Evolutionary conservation across 1,284 basidiomycete genomes (phyloP).

Genomic region (Microbotryum intermedium): DNA sequence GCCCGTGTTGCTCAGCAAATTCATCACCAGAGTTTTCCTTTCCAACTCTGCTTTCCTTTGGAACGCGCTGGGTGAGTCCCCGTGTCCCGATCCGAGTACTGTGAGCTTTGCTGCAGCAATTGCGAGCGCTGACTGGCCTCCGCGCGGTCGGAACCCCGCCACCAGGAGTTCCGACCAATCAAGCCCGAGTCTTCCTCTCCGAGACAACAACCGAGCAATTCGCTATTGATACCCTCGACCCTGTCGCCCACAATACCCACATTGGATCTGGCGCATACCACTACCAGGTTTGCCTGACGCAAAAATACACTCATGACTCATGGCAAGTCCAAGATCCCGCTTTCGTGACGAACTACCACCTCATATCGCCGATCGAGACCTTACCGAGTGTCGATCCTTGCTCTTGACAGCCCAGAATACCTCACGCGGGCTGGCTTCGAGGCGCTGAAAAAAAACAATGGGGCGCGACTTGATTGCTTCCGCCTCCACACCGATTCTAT

Average conservation of each 20-base stretch:
- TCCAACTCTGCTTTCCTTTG: slow-evolving; percentile 55
- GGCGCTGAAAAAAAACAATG: slow-evolving; percentile 49
- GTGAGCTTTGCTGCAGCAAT: too few relatives aligned
- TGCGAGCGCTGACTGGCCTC: background rate
- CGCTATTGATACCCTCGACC: slow-evolving; percentile 53
- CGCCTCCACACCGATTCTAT: slow-evolving; percentile 71
- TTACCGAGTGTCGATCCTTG: background rate
- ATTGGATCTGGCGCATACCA: slow-evolving; percentile 52
- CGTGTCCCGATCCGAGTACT: too few relatives aligned
- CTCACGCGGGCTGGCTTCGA: slow-evolving; percentile 60
- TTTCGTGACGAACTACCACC: too few relatives aligned
- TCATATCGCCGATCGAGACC: background rate
- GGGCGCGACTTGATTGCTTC: slow-evolving; percentile 53
- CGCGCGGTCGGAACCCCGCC: background rate
- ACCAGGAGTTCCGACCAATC: slow-evolving; percentile 55
- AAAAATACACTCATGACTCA: slow-evolving; percentile 21
- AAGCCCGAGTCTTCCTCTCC: slow-evolving; percentile 51
- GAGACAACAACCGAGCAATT: slow-evolving; percentile 51
- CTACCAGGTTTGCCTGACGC: slow-evolving; percentile 48
- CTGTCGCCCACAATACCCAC: slow-evolving; percentile 49
- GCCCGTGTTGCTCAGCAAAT: slow-evolving; percentile 57
- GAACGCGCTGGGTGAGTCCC: slow-evolving; percentile 60
- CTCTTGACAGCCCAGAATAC: slow-evolving; percentile 54
- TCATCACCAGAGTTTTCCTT: slow-evolving; percentile 53
- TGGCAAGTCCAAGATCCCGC: slow-evolving; percentile 8